phyloP scores from a whole-genome alignment of 768 basidiomycete genomes.

The Lactifluus rugatus region DNA sequence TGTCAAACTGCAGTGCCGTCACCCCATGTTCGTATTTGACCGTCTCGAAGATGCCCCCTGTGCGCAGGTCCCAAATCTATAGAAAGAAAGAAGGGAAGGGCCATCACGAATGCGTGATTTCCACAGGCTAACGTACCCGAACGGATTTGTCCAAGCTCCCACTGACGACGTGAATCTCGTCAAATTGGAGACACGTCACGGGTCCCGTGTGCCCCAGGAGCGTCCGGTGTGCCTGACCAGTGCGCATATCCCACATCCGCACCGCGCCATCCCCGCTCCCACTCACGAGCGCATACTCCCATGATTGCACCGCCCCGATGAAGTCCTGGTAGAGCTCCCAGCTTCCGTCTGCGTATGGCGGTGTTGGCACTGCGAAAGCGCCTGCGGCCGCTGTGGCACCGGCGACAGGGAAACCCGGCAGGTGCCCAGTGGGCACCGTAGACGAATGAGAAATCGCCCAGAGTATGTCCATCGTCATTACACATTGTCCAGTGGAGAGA shows the following conservation, averaged over 20 bases:
- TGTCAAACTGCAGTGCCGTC: constrained; percentile 89
- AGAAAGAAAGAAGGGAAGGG: not conserved
- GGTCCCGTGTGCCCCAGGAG: constrained; percentile 88
- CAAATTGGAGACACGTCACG: constrained; percentile 91
- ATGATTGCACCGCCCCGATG: constrained; percentile 95
- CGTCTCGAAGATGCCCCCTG: constrained; percentile 79
- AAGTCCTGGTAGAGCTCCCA: constrained; percentile 97
- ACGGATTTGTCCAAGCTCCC: constrained; percentile 92
- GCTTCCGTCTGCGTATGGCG: constrained; percentile 80
- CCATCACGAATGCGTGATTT: not conserved
- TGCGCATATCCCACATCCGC: constrained; percentile 99
- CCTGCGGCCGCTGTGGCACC: constrained; percentile 47
- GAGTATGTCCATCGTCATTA: constrained; percentile 98
- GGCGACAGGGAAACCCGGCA: constrained; percentile 41
- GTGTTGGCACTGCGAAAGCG: constrained; percentile 72
- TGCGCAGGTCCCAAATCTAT: constrained; percentile 95
- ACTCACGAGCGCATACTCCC: constrained; percentile 96
- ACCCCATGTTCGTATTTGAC: constrained; percentile 87
- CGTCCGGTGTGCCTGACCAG: constrained; percentile 92
- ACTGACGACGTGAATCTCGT: constrained; percentile 87
- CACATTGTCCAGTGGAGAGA: constrained; percentile 91
- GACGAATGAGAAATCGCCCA: constrained; percentile 97
- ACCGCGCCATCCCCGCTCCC: constrained; percentile 97
- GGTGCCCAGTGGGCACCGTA: constrained; percentile 30
- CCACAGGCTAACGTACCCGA: constrained; percentile 45